Base-by-base conservation (phyloP, 805 yeast genomes). In the Metschnikowia lachancei region DNA sequence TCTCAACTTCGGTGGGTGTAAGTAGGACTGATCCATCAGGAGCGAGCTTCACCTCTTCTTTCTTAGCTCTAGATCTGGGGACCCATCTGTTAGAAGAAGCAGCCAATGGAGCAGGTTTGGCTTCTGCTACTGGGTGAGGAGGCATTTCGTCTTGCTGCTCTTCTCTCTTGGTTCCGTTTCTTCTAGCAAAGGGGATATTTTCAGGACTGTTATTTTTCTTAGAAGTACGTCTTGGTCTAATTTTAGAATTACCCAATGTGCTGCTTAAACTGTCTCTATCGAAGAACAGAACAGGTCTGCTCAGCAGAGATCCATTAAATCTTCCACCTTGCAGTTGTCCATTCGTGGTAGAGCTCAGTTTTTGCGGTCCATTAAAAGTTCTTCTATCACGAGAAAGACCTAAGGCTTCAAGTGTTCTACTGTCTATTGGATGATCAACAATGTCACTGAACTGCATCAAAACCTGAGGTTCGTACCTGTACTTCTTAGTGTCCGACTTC, bases 81-180 rank as follows among this genome's bases (percentile, higher is more conserved):
- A 85, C 83, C 98, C 98, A 92, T 74, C 97, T 87, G 60, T 80
- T 85, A 26, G 89, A 95, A 40, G 90, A 78, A 60, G 85, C 80
- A 53, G 80, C 88, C 62, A 92, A 77, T n/a, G n/a, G n/a, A n/a
- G n/a, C n/a, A 46, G 96, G 96, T 59, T 83, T 82, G 41, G 84
- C 84, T 36, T 87, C 90, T 57, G 80, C 87, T 44, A 79, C 76
- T 22, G 89, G 84, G 36, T 69, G 66, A 49, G 61, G 51, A 49
- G 70, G 72, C 43, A 62, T 74, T 28, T 72, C 75, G 42, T 54
- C 24, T 18, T 71, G 70, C 55, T 70, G 66, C 57, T n/a, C n/a
- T n/a, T 68, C 69, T 66, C 79, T 62, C 72, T 69, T 75, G 57
- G 77, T 57, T 53, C 62, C 71, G 61, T 67, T 54, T 65, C 74